Base-by-base conservation (phyloP, 2,329 filamentous ascomycete species). In the Fonsecaea multimorphosa region DNA sequence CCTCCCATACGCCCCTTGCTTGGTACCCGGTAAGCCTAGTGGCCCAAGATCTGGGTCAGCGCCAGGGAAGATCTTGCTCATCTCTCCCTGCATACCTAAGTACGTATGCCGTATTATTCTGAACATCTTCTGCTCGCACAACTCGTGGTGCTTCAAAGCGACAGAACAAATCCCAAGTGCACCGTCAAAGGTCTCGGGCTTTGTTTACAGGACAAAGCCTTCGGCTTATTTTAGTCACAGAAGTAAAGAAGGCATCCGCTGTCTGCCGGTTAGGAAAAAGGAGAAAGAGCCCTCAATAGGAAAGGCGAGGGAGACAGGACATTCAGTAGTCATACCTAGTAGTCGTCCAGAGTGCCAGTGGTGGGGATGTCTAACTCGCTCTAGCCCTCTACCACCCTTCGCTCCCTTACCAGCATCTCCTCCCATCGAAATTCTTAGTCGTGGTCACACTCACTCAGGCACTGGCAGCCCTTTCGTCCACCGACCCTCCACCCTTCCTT, bases 341-440 rank as follows among this genome's bases (percentile, higher is more conserved):
- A 49, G 44, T 49, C 8, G 19, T 49, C 22, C 19, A 49, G 44
- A 24, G 22, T 49, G 44, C 44, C 44, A 49, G 8, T 8, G 4
- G 44, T 24, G 22, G 44, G 44, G 19, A 24, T 49, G 44, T 24
- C 44, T 49, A 49, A 49, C 22, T 27, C 4, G 44, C 44, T 49
- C 44, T 49, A 49, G 44, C 44, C 44, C 22, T 49, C 44, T 49
- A 38, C 64, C 29, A 29, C 52, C 54, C 58, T n/a, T 60, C 46
- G 51, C 53, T 58, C 12, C 24, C 53, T 46, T 63, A 24, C 55
- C 19, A 32, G 24, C 56, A 38, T 29, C 58, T 19, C 22, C 40
- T 27, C 58, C n/a, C 29, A 52, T 22, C 31, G 31, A 60, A 51
- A 60, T 60, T 60, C 56, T 34, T 58, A 46, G 56, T 49, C 44